Base-by-base conservation (phyloP, 1,139 yeast genomes). In the Kluyveromyces sp. region DNA sequence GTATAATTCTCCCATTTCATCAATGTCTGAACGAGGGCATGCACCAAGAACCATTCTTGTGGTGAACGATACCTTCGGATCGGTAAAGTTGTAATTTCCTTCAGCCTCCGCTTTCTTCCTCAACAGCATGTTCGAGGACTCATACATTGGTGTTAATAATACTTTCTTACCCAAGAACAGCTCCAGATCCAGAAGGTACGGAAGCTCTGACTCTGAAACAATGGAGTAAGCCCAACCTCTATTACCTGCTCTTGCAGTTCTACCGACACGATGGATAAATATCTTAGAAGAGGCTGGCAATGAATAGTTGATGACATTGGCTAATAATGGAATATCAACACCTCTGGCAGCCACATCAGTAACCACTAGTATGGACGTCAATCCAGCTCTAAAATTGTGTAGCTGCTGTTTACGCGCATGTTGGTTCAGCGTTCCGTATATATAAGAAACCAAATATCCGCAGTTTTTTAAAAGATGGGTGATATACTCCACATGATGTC, bases 291-390 rank as follows among this genome's bases (percentile, higher is more conserved):
- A 97, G 9, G 95, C 92, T n/a, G 98, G 99, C 26, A 92, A 87
- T 61, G 89, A 96, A 61, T 87, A 92, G 65, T 92, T 92, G 49
- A 92, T 74, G 40, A 92, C 98, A 44, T 86, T 73, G 63, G 92
- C 98, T 36, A 92, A 98, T 20, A 83, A 73, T 4, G 98, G 98
- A 49, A 92, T 92, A 74, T 92, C 98, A 52, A 92, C 75, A 47
- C 98, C 98, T 68, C 98, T 79, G 1, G 98, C 96, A 8, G 97
- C 98, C 36, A 92, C 98, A 67, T 92, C 97, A 0, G 98, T 92
- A 11, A 97, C 98, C 6, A 92, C 88, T 29, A 92, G 66, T 15
- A 92, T 64, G 32, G 85, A 78, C 3, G 96, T 80, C 43, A 84
- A 70, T 1, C 97, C 98, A 1, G 80, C 70, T 57, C 95, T 72